Evolutionary conservation across 768 basidiomycete species (phyloP), one percentile per base, ranked within the genome.

Genomic region (Auricularia cornea): DNA sequence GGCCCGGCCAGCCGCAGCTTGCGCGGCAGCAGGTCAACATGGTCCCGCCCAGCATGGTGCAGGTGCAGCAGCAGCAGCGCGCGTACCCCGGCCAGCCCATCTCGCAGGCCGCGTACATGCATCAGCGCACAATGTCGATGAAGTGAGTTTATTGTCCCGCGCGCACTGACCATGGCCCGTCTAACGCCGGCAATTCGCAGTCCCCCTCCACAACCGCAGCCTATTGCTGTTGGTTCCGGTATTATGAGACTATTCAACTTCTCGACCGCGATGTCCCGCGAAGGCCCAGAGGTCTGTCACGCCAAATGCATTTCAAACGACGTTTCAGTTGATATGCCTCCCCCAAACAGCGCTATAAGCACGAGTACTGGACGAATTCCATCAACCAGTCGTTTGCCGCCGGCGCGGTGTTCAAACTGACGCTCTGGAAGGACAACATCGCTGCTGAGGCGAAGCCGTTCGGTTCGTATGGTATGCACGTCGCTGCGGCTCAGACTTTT

Each of bases 351-450:
- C 63, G 60, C 20, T 59, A 61, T n/a, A 54, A 64, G n/a, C 54
- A 48, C 28, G 60, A 62, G 10, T 88, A 82, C 77, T 93, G 91
- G 92, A 77, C 78, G 12, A 75, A 77, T 3, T 68, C 90, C 40
- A 81, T 91, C 64, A 78, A 79, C 59, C 84, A 87, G 31, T 92
- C 86, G 66, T 93, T 92, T 69, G 83, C 84, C 10, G 80, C 84
- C 2, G 83, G 83, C 64, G 87, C 89, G 26, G 73, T 83, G 56
- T 84, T 92, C 84, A 89, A 85, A 71, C 80, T 93, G 67, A 92
- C 89, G 2, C 75, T 93, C n/a, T 92, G 91, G 91, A 90, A 90
- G 71, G 90, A 92, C 72, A 91, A 89, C 68, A 83, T 85, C 70
- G 81, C 79, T 68, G 82, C 79, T 29, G 92, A 92, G 70, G 90